Conservation (phyloP, 768 basidiomycete genomes). For the Candolleomyces eurysporus region DNA sequence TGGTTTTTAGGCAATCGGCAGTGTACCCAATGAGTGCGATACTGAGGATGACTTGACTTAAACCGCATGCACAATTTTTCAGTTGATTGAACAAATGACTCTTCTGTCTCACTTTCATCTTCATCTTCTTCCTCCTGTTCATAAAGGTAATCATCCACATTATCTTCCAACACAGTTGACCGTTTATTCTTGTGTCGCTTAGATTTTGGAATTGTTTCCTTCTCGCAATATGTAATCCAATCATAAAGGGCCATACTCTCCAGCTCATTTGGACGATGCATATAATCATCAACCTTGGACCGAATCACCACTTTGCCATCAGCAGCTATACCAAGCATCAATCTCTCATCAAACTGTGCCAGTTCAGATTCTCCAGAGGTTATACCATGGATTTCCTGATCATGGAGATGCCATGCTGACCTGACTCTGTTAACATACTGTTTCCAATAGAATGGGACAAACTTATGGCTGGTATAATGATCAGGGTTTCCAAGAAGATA, state of each 20-base stretch:
- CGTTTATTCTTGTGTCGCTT: no score
- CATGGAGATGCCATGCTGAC: neutral
- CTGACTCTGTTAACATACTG: neutral
- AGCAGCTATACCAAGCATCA: neutral
- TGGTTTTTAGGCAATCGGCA: neutral
- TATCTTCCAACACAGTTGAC: neutral
- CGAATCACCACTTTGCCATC: neutral
- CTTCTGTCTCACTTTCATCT: no score
- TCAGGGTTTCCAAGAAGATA: constrained; percentile 27
- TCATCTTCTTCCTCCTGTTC: no score
- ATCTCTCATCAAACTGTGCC: no score
- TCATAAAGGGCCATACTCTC: neutral
- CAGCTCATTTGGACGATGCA: neutral
- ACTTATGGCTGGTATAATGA: constrained; percentile 26
- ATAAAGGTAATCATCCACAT: no score
- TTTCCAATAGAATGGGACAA: constrained; percentile 25
- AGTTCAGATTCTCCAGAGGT: no score
- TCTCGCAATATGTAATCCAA: neutral
- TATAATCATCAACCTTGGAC: neutral
- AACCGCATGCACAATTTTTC: neutral
- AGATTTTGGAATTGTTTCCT: neutral
- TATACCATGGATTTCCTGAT: no score
- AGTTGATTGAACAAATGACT: no score
- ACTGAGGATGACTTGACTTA: neutral
- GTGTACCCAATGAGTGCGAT: neutral